phyloP scores from a whole-genome alignment of 495 filamentous ascomycete species.

The Penicillium waksmanii region DNA sequence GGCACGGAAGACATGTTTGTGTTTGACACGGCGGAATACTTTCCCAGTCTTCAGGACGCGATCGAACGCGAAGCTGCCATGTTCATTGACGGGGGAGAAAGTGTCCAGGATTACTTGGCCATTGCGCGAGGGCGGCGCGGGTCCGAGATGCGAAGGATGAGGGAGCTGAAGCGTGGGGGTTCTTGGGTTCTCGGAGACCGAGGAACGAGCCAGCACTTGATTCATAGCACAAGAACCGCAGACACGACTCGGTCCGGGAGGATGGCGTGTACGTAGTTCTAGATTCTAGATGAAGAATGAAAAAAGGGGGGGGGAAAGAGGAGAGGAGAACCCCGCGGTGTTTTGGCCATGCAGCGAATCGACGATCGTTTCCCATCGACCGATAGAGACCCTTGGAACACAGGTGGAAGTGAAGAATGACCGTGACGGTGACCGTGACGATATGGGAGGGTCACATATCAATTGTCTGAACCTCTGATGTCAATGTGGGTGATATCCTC shows the following conservation, averaged over 20 bases:
- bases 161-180: conserved; percentile 38
- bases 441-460: neutral
- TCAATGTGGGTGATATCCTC: neutral
- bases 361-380: conserved; percentile 24
- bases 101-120: conserved; percentile 65
- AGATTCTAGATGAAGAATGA: conserved; percentile 9
- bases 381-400: conserved; percentile 1
- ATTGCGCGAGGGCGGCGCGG: conserved; percentile 36
- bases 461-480: conserved; percentile 1
- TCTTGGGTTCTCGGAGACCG: conserved; percentile 26
- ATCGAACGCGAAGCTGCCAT: conserved; percentile 94
- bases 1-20: conserved; percentile 79
- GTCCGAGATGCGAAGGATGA: conserved; percentile 19
- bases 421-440: neutral
- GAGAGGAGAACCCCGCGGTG: conserved; percentile 30
- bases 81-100: conserved; percentile 85
- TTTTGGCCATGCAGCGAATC: conserved; percentile 13
- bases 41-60: conserved; percentile 86
- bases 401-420: neutral
- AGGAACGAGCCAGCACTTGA: conserved; percentile 29
- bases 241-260: neutral
- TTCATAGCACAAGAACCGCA: conserved; percentile 26
- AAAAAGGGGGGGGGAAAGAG: neutral
- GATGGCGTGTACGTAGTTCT: neutral
- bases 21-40: conserved; percentile 83